phyloP scores from a whole-genome alignment of 768 basidiomycete genomes.

The Mycena galericulata region DNA sequence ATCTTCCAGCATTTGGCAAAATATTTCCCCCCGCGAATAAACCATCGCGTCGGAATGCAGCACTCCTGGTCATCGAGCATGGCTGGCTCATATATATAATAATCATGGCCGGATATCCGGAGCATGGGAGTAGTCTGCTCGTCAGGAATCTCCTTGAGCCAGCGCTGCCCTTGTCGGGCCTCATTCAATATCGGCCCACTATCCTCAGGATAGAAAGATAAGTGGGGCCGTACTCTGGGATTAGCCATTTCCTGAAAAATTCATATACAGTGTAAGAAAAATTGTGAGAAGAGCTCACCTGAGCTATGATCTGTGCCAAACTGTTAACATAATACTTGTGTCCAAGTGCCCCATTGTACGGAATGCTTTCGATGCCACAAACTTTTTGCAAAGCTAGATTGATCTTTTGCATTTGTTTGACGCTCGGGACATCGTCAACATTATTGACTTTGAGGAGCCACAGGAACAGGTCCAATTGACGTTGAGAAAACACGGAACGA shows the following conservation, averaged over 20 bases:
- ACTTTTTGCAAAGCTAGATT: constrained; percentile 36
- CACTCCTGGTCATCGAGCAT: constrained; percentile 25
- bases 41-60: constrained; percentile 46
- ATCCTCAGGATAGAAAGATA: constrained; percentile 51
- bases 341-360: constrained; percentile 46
- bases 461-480: constrained; percentile 43
- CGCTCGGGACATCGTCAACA: constrained; percentile 38
- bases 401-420: constrained; percentile 30
- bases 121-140: constrained; percentile 44
- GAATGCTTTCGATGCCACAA: constrained; percentile 44
- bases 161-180: constrained; percentile 40
- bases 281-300: constrained; percentile 38
- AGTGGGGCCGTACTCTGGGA: constrained; percentile 44
- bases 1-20: constrained; percentile 40
- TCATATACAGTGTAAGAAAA: background rate
- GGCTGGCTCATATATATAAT: constrained; percentile 45
- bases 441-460: constrained; percentile 42
- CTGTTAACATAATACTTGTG: constrained; percentile 48
- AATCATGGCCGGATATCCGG: constrained; percentile 39
- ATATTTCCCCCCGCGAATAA: constrained; percentile 5
- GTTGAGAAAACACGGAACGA: constrained; percentile 44
- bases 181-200: constrained; percentile 35
- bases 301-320: constrained; percentile 45
- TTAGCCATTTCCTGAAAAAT: constrained; percentile 51
- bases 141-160: constrained; percentile 43